These are phyloP conservation scores for Trichosanthes truncata DNA, from an alignment of 306 rosid genomes.

Conservation along the genomic window DNA sequence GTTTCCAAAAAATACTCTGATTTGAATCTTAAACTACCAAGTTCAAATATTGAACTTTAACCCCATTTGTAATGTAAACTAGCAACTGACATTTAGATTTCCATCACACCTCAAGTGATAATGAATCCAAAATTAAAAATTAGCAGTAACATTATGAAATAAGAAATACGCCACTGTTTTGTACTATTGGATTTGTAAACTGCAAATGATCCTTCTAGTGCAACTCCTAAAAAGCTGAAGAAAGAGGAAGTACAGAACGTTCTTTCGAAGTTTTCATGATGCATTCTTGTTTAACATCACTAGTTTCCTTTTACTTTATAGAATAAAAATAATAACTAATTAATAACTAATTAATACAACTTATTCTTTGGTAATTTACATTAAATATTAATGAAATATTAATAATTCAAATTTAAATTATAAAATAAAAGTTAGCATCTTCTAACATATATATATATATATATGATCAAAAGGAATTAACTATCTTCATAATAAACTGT, in stretches of 20 bases:
- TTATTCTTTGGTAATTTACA: too few species aligned
- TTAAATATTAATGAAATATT: too few species aligned
- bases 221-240: not conserved
- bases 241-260: not conserved
- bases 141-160: not conserved
- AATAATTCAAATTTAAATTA: too few species aligned
- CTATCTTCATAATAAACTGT: not conserved
- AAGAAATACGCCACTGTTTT: not conserved
- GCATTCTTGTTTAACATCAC: too few species aligned
- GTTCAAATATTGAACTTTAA: not conserved
- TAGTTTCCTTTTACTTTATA: too few species aligned
- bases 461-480: too few species aligned
- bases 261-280: too few species aligned
- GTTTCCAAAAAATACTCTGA: not conserved
- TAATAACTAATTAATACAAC: too few species aligned
- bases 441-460: too few species aligned
- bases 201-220: not conserved
- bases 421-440: too few species aligned
- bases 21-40: not conserved
- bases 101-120: not conserved
- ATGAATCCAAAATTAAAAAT: not conserved
- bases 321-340: too few species aligned
- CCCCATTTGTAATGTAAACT: not conserved
- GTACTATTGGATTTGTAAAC: not conserved
- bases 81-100: not conserved